phyloP scores from a whole-genome alignment of 2,329 filamentous ascomycete species.

The Talaromyces sp. region DNA sequence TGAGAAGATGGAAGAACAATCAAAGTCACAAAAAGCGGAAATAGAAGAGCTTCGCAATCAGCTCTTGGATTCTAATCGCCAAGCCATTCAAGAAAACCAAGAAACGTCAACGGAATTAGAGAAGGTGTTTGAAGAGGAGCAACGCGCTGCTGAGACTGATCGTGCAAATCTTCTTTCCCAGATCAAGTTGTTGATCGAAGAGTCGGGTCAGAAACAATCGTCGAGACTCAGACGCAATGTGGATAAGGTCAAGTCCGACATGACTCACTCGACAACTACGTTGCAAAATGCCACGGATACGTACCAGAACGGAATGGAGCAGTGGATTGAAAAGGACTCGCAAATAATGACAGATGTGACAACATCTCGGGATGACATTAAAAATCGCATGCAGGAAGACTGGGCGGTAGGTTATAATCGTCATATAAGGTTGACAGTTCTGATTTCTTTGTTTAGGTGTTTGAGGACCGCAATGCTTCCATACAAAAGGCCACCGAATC shows the following conservation, averaged over 20 bases:
- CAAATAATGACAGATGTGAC: slow-evolving; percentile 66
- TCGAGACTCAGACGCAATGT: slow-evolving; percentile 63
- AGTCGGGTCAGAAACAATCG: slow-evolving; percentile 70
- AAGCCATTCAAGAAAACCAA: slow-evolving; percentile 63
- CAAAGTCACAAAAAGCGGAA: slow-evolving; percentile 72
- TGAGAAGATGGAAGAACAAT: slow-evolving; percentile 69
- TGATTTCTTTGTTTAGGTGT: slow-evolving; percentile 44
- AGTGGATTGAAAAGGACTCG: slow-evolving; percentile 66
- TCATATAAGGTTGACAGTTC: neutral
- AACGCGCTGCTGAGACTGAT: slow-evolving; percentile 65
- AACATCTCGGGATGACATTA: slow-evolving; percentile 70
- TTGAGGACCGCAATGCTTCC: slow-evolving; percentile 73
- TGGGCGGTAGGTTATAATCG: slow-evolving; percentile 59
- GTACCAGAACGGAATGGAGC: slow-evolving; percentile 67
- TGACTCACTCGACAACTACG: slow-evolving; percentile 58
- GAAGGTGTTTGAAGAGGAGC: slow-evolving; percentile 69
- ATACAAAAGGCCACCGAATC: slow-evolving; percentile 80
- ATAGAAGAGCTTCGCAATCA: slow-evolving; percentile 67
- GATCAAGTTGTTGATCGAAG: slow-evolving; percentile 70
- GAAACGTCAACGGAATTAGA: slow-evolving; percentile 63
- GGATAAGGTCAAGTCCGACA: slow-evolving; percentile 56
- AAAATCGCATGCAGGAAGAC: slow-evolving; percentile 77
- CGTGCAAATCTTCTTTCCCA: slow-evolving; percentile 68
- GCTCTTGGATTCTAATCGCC: slow-evolving; percentile 63
- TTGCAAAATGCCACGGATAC: slow-evolving; percentile 61